Conservation (phyloP, 257 asterid genomes). For the Solanum medicagineum region DNA sequence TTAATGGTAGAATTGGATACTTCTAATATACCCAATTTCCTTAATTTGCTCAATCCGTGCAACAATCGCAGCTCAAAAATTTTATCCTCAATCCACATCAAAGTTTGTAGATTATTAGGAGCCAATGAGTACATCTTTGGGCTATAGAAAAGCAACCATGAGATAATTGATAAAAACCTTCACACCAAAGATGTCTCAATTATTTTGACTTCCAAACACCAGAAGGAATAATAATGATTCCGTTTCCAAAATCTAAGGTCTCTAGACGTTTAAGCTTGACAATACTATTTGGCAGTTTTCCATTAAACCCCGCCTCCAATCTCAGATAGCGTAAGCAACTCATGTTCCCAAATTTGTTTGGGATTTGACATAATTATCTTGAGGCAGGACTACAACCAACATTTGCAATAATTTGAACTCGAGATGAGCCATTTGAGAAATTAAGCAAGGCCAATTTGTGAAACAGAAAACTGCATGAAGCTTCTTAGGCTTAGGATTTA, state of each 20-base stretch:
- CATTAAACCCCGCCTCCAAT: neutral
- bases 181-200: neutral
- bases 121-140: neutral
- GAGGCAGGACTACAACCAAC: neutral
- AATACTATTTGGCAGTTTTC: neutral
- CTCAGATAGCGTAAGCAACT: neutral
- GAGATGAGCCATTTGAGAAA: neutral
- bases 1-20: neutral
- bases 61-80: too few species aligned
- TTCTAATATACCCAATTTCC: too few species aligned
- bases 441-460: too few species aligned
- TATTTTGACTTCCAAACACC: neutral
- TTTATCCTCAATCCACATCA: rapidly evolving
- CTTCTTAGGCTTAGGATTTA: neutral
- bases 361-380: neutral
- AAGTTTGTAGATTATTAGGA: neutral
- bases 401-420: neutral
- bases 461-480: neutral
- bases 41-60: neutral
- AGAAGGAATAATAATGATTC: too few species aligned
- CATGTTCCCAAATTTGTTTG: neutral
- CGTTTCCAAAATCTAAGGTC: neutral
- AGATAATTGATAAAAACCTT: too few species aligned
- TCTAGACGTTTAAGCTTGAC: neutral
- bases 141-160: neutral